phyloP scores from a whole-genome alignment of 2,329 filamentous ascomycete genomes.

The Calonectria pseudoreteaudii region DNA sequence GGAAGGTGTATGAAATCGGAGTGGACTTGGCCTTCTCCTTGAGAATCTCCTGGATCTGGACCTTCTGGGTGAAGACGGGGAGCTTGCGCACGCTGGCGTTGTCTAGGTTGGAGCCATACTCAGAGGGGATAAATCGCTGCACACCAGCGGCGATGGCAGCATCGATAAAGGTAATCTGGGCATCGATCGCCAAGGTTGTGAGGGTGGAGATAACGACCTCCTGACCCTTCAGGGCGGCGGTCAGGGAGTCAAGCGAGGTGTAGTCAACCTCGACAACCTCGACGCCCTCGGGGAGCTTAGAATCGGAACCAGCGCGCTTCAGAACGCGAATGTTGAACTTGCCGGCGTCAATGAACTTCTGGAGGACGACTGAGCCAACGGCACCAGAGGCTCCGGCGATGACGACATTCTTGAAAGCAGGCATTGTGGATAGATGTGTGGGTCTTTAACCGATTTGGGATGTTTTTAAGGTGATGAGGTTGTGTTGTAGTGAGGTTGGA shows the following conservation, averaged over 20 bases:
- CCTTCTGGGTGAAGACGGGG: conserved; percentile 65
- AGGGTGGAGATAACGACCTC: conserved; percentile 64
- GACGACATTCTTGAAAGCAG: conserved; percentile 52
- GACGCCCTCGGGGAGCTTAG: conserved; percentile 45
- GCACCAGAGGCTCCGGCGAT: conserved; percentile 52
- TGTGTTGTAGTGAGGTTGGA: background rate
- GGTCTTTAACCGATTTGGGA: background rate
- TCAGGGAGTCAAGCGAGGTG: conserved; percentile 60
- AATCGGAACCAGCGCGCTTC: conserved; percentile 54
- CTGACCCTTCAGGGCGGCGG: conserved; percentile 63
- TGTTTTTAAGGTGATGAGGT: background rate
- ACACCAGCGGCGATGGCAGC: conserved; percentile 71
- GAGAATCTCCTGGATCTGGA: conserved; percentile 54
- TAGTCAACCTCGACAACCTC: conserved; percentile 52
- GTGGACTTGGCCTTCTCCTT: conserved; percentile 53
- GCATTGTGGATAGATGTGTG: conserved; percentile 36
- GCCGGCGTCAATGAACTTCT: conserved; percentile 44
- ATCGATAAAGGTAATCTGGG: conserved; percentile 61
- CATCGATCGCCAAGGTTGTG: conserved; percentile 52
- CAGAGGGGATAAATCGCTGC: conserved; percentile 70
- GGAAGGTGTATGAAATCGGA: conserved; percentile 51
- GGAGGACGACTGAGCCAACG: conserved; percentile 48
- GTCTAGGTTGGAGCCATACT: conserved; percentile 59
- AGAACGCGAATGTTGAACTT: conserved; percentile 53
- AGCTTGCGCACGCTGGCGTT: conserved; percentile 53